Evolutionary conservation across 768 basidiomycete species (phyloP).

Genomic region (Tylopilus balloui): DNA sequence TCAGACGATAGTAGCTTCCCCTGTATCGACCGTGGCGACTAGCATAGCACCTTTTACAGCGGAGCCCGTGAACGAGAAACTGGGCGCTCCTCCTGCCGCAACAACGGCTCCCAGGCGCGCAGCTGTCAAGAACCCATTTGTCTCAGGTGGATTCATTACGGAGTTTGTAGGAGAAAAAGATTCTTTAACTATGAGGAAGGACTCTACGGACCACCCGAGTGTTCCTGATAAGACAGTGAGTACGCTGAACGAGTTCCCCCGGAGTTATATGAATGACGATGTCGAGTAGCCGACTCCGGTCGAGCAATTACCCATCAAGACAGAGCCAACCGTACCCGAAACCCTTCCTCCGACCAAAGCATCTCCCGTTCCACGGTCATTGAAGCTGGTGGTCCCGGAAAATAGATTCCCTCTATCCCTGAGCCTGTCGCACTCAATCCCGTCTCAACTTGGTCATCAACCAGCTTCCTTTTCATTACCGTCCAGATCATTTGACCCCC

Average conservation of each 20-base stretch:
- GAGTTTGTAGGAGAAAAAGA: constrained; percentile 37
- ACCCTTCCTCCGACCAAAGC: constrained; percentile 10
- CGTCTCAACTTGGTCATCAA: constrained; percentile 11
- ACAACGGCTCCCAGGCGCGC: constrained; percentile 15
- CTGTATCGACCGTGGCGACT: constrained; percentile 14
- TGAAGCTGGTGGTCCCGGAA: constrained; percentile 14
- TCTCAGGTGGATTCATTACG: constrained; percentile 47
- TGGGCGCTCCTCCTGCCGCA: constrained; percentile 1
- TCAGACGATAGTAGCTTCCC: constrained; percentile 18
- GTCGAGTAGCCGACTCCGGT: constrained; percentile 13
- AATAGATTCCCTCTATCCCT: constrained; percentile 2
- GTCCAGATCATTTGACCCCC: constrained; percentile 15
- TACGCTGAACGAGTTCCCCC: neutral
- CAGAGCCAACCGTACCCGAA: constrained; percentile 14
- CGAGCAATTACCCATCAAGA: constrained; percentile 18
- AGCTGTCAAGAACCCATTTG: constrained; percentile 40
- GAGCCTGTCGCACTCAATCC: constrained; percentile 10
- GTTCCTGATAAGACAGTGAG: constrained; percentile 17
- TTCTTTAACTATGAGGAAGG: constrained; percentile 20
- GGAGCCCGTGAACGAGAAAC: constrained; percentile 12
- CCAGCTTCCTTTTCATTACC: constrained; percentile 14
- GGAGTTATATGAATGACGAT: neutral
- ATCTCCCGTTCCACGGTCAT: constrained; percentile 9
- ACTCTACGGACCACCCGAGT: constrained; percentile 15
- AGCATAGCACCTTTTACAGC: constrained; percentile 4